These are phyloP conservation scores for Fomitopsis pulvina DNA, from an alignment of 768 basidiomycete species.

Conservation along the genomic window DNA sequence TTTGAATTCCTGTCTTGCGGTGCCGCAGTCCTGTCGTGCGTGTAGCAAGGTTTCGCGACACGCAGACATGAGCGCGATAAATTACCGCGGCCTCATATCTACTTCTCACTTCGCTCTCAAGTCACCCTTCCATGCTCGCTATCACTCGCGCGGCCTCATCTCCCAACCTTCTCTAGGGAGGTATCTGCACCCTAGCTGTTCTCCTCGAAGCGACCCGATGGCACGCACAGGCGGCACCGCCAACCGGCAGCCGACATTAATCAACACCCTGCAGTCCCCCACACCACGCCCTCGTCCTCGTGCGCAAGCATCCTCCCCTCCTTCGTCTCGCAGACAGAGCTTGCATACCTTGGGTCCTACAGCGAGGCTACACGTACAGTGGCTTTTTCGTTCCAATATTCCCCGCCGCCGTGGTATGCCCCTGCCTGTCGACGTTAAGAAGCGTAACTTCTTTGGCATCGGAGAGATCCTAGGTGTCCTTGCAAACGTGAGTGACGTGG, in stretches of 20 bases:
- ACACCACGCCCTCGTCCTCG: slow-evolving; percentile 14
- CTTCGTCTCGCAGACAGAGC: slow-evolving; percentile 24
- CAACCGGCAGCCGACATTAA: slow-evolving; percentile 6
- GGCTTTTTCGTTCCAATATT: slow-evolving; percentile 72
- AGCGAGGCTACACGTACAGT: slow-evolving; percentile 39
- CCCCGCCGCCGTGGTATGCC: slow-evolving; percentile 55
- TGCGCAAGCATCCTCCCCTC: slow-evolving; percentile 18
- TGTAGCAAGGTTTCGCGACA: background rate
- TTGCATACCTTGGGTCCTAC: slow-evolving; percentile 17
- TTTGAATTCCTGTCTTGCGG: too few relatives aligned
- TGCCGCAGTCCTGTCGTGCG: background rate
- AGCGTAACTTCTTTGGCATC: slow-evolving; percentile 73
- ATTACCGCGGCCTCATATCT: background rate
- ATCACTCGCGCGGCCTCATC: slow-evolving; percentile 4
- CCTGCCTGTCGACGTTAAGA: slow-evolving; percentile 54
- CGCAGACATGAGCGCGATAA: background rate
- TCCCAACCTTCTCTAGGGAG: background rate
- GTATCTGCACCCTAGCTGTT: background rate
- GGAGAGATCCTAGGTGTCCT: slow-evolving; percentile 73
- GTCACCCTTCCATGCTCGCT: slow-evolving; percentile 10
- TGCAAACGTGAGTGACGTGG: slow-evolving; percentile 52
- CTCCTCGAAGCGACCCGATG: slow-evolving; percentile 5
- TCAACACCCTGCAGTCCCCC: slow-evolving; percentile 7
- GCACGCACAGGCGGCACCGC: slow-evolving; percentile 13
- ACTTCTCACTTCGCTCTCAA: background rate